A percentile compares a stretch with the other conserved stretches of the same genome.
These are phyloP conservation scores for Antitrichia curtipendula DNA, from an alignment of 225 moss, liverwort and hornwort species.

Conservation along the genomic window DNA sequence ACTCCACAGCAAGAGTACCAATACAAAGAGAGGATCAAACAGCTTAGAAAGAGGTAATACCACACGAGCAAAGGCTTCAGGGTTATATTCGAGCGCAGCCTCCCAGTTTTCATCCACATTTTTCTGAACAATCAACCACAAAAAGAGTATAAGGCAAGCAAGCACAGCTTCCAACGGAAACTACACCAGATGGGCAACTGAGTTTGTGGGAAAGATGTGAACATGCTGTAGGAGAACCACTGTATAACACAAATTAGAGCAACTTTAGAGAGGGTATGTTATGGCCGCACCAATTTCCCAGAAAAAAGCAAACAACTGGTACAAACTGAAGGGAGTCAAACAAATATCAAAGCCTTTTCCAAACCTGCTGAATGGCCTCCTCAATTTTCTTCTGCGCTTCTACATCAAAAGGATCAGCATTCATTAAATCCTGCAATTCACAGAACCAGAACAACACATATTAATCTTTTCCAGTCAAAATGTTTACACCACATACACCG, in stretches of 20 bases:
- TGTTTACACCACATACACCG: background rate
- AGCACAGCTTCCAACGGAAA: background rate
- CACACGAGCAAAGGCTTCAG: conserved; percentile 91
- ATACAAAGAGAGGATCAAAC: background rate
- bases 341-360: background rate
- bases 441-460: background rate
- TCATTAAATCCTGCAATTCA: conserved; percentile 77
- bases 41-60: conserved; percentile 19
- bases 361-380: conserved; percentile 92
- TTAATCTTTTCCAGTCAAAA: background rate
- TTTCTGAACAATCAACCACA: conserved; percentile 47
- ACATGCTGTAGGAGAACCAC: background rate
- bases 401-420: conserved; percentile 96
- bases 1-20: background rate
- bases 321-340: background rate
- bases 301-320: background rate
- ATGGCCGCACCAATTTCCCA: background rate
- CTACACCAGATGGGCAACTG: background rate
- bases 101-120: conserved; percentile 99
- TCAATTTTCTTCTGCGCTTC: conserved; percentile 93
- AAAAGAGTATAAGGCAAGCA: background rate
- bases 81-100: conserved; percentile 96
- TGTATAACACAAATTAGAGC: background rate
- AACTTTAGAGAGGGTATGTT: background rate
- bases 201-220: background rate